Evolutionary conservation across 345 rosid species (phyloP).

Genomic region (Aquilaria sinensis): DNA sequence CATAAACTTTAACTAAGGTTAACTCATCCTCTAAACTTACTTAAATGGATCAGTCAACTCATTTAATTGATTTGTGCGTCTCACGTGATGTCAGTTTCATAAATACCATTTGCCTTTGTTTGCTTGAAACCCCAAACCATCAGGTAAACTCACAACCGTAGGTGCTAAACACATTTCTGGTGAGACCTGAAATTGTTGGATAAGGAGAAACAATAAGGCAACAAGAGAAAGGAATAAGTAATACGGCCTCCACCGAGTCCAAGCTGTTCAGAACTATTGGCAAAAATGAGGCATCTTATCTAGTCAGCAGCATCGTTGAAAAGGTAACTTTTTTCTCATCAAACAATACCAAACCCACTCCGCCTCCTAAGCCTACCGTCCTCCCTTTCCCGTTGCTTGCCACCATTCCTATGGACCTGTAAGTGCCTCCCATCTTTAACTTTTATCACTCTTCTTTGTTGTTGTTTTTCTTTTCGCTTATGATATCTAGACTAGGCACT

Average conservation of each 20-base stretch:
- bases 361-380: conserved; percentile 53
- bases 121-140: too few relatives aligned
- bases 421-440: conserved; percentile 13
- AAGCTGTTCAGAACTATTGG: conserved; percentile 16
- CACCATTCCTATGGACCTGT: conserved; percentile 92
- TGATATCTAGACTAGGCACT: not conserved
- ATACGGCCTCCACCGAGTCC: not conserved
- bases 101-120: too few relatives aligned
- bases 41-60: too few relatives aligned
- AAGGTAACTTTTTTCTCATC: conserved; percentile 39
- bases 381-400: conserved; percentile 86
- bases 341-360: conserved; percentile 20
- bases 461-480: not conserved
- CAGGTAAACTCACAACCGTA: too few relatives aligned
- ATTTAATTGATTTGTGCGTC: too few relatives aligned
- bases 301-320: conserved; percentile 73
- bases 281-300: conserved; percentile 25
- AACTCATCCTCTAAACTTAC: too few relatives aligned
- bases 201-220: not conserved
- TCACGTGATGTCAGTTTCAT: too few relatives aligned
- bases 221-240: not conserved
- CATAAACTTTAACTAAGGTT: too few relatives aligned
- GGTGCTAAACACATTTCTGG: too few relatives aligned
- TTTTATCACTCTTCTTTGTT: not conserved
- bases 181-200: too few relatives aligned